Conservation (phyloP, 108 stramenopile genomes). For the Cafeteria roenbergensis region DNA sequence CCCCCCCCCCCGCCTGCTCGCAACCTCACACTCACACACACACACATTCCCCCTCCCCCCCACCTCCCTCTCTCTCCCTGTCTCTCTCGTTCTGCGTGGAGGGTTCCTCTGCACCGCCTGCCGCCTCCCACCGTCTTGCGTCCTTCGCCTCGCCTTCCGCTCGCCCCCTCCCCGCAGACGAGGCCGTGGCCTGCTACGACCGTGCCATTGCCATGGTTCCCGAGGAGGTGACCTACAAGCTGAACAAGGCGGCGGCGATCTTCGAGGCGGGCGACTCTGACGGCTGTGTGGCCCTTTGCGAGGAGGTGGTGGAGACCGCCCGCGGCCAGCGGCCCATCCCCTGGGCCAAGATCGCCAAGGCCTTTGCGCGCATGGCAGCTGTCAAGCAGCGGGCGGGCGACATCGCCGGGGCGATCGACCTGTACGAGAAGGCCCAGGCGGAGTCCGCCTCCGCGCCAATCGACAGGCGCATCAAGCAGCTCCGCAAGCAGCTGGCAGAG, state of each 20-base stretch:
- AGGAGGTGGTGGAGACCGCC: conserved; percentile 73
- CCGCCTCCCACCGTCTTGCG: too few species aligned
- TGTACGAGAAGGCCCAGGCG: conserved; percentile 66
- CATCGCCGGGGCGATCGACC: conserved; percentile 69
- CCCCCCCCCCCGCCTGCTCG: too few species aligned
- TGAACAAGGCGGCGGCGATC: conserved; percentile 90
- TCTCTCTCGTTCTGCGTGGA: too few species aligned
- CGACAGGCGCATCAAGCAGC: conserved; percentile 56
- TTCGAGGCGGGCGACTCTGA: conserved; percentile 80
- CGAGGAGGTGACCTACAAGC: conserved; percentile 79
- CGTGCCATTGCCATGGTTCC: conserved; percentile 79
- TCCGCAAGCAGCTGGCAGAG: conserved; percentile 83
- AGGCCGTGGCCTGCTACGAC: conserved; percentile 86
- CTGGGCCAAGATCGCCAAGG: conserved; percentile 86
- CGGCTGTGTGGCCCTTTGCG: conserved; percentile 61
- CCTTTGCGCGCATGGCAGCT: conserved; percentile 71
- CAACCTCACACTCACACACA: too few species aligned
- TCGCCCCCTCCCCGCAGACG: too few species aligned
- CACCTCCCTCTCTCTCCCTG: too few species aligned
- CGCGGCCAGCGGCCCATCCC: conserved; percentile 68
- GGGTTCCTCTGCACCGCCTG: too few species aligned
- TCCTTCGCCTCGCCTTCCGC: too few species aligned
- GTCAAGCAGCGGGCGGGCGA: conserved; percentile 77
- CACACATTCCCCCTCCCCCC: too few species aligned
- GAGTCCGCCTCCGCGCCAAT: conserved; percentile 36